Evolutionary conservation across 257 asterid species (phyloP), one percentile per base, ranked within the genome.

Genomic region (Forsythia viridissima): DNA sequence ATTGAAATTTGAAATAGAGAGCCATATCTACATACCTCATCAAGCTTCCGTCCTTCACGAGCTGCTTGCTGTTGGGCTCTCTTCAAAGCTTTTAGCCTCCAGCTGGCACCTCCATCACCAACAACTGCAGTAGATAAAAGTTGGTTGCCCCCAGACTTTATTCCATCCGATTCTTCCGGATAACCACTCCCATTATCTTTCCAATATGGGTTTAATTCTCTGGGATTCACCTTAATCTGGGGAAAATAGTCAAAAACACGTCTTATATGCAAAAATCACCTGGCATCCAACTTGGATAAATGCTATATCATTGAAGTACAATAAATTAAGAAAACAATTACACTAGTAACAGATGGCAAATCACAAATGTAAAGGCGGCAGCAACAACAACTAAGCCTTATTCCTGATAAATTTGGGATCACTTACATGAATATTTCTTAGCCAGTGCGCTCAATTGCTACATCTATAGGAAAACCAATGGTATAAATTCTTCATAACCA

Each of bases 91-190:
- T 93, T 96, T 65, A 91, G 94, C 90, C 99, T 88, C 99, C 98
- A 96, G 87, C 98, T 96, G 73, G 99, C 99, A 76, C 99, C 99
- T 72, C 99, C 99, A 91, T 96, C 99, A 30, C 99, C 99, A 80
- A 93, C 86, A 86, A 91, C 85, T 41, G 89, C 77, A 21, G 84
- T 75, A 52, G 99, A 93, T 75, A 89, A 42, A 72, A 89, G 89
- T 20, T 76, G 87, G 57, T 70, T 86, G 34, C 82, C 82, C 43
- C 78, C 85, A n/a, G 81, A 46, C 67, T 82, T 88, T 41, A 51
- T 65, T 63, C 77, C 86, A 82, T 84, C 88, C 1, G 89, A 78
- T 38, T 89, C 97, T 79, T 91, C 98, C 24, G 99, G 98, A 85
- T 92, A 90, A 69, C 98, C 99, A 74, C 72, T 68, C 76, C 97